Evolutionary conservation across 108 stramenopile genomes (phyloP).

Genomic region (Bacterosira constricta): DNA sequence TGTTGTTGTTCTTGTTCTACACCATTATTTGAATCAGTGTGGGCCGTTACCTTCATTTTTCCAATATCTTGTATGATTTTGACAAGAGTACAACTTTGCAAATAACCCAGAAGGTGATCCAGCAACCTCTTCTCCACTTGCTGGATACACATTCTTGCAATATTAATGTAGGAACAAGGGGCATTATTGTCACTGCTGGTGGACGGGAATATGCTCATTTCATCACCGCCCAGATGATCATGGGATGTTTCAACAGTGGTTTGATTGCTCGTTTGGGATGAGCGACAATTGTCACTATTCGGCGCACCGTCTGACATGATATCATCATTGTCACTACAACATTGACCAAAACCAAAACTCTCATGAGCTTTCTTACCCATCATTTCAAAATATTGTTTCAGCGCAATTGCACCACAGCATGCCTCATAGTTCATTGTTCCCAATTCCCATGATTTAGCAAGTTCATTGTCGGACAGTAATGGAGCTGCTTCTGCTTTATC

Average conservation of each 20-base stretch:
- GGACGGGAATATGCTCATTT: background rate
- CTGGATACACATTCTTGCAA: constrained; percentile 18
- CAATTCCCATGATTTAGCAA: constrained; percentile 48
- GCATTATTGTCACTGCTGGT: too few species aligned
- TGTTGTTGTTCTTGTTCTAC: background rate
- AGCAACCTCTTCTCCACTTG: constrained; percentile 12
- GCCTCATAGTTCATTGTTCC: constrained; percentile 87
- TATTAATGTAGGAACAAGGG: background rate
- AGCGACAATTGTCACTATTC: background rate
- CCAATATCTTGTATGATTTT: constrained; percentile 41
- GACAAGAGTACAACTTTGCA: constrained; percentile 18
- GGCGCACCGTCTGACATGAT: background rate
- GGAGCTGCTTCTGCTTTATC: background rate
- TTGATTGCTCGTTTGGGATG: constrained; percentile 2
- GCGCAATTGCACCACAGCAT: constrained; percentile 69
- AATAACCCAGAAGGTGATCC: constrained; percentile 9
- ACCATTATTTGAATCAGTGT: background rate
- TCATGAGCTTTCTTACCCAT: constrained; percentile 24
- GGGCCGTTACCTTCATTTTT: constrained; percentile 15
- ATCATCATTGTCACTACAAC: too few species aligned
- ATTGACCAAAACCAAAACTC: too few species aligned
- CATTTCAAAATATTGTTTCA: constrained; percentile 57
- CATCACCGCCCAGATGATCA: background rate
- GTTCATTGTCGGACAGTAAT: background rate
- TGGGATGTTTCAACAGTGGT: background rate